Conservation (phyloP, 192 early-diverging fungal species). For the Coemansia sp. region DNA sequence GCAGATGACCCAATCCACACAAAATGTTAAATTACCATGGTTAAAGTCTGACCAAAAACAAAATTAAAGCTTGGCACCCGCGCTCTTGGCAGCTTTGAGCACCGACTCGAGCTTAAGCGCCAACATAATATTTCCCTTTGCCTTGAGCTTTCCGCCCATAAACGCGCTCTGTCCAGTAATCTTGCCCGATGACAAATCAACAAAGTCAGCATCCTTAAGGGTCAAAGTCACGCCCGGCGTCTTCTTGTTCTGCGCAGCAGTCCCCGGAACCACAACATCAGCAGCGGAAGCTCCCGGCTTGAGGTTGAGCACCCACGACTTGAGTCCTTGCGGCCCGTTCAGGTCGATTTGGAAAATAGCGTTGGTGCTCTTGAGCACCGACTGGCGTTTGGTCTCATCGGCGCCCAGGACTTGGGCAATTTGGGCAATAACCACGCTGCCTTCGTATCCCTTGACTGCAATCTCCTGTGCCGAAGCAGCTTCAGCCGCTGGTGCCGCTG, state of each 20-base stretch:
- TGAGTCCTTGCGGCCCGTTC: slow-evolving; percentile 64
- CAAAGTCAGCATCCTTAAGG: slow-evolving; percentile 78
- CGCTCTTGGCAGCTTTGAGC: slow-evolving; percentile 58
- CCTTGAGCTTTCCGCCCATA: slow-evolving; percentile 89
- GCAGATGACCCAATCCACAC: background rate
- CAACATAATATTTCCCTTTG: slow-evolving; percentile 73
- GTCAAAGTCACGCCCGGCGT: slow-evolving; percentile 73
- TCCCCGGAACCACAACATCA: slow-evolving; percentile 60
- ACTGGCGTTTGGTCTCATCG: slow-evolving; percentile 63
- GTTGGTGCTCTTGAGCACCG: slow-evolving; percentile 73
- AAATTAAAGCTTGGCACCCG: slow-evolving; percentile 65
- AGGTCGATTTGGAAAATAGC: slow-evolving; percentile 88
- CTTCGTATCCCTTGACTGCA: slow-evolving; percentile 70
- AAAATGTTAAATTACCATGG: background rate
- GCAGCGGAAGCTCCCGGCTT: slow-evolving; percentile 69
- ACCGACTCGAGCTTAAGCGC: slow-evolving; percentile 71
- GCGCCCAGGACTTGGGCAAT: slow-evolving; percentile 60
- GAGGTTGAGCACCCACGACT: slow-evolving; percentile 83
- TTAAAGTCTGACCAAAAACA: background rate
- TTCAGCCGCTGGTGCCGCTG: slow-evolving; percentile 4
- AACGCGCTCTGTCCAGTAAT: slow-evolving; percentile 88
- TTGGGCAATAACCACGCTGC: slow-evolving; percentile 71
- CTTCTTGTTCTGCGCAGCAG: slow-evolving; percentile 55
- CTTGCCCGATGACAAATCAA: slow-evolving; percentile 80
- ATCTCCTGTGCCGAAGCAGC: slow-evolving; percentile 36